These are phyloP conservation scores for Alternaria rosae DNA, from an alignment of 2,329 filamentous ascomycete genomes.

Conservation along the genomic window DNA sequence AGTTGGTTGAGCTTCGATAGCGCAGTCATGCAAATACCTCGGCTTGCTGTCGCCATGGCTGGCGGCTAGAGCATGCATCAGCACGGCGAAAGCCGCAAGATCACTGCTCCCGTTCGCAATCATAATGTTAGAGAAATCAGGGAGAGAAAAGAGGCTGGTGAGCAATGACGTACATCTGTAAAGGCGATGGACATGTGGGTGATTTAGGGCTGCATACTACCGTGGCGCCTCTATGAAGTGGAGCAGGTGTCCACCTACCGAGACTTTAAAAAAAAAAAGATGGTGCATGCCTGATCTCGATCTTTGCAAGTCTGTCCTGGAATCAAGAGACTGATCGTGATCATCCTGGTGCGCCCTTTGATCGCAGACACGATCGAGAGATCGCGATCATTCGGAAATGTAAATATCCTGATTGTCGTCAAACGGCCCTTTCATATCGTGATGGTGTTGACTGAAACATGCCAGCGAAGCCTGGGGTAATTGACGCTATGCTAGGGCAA, in stretches of 20 bases:
- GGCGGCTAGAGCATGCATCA: background rate
- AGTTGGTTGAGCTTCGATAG: constrained; percentile 3
- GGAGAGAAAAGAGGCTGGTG: background rate
- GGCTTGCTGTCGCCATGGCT: background rate
- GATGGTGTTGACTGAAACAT: constrained; percentile 23
- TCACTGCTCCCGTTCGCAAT: background rate
- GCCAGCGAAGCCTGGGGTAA: constrained; percentile 16
- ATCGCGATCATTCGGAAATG: constrained; percentile 1
- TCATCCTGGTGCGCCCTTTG: background rate
- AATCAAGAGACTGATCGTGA: constrained; percentile 3
- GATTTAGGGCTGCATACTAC: constrained; percentile 1
- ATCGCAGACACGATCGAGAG: background rate
- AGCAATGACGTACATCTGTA: constrained; percentile 4
- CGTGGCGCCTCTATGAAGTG: constrained; percentile 7
- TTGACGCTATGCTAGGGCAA: constrained; percentile 2
- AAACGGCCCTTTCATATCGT: background rate
- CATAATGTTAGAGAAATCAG: background rate
- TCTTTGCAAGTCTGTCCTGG: background rate
- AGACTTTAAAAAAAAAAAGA: constrained; percentile 2
- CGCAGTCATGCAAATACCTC: constrained; percentile 1
- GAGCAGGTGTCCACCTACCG: constrained; percentile 6
- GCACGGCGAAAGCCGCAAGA: background rate
- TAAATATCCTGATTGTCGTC: background rate
- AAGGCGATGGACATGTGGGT: background rate
- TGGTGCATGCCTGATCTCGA: background rate